Conservation (phyloP, 1,284 basidiomycete genomes). For the Cutaneotrichosporon spelunceum region DNA sequence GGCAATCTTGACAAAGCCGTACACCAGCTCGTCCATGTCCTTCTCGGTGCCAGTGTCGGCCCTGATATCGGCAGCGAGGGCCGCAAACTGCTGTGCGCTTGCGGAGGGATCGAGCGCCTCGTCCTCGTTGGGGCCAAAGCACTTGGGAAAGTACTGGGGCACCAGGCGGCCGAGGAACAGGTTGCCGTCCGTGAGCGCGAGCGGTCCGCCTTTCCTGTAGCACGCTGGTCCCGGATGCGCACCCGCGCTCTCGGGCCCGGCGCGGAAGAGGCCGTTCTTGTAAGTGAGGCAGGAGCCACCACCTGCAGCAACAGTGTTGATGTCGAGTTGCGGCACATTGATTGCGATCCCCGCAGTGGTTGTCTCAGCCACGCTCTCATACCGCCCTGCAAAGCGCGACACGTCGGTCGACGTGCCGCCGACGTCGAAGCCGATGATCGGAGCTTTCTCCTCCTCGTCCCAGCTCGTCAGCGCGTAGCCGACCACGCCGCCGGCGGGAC, state of each 20-base stretch:
- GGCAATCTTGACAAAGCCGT: slow-evolving; percentile 77
- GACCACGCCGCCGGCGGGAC: slow-evolving; percentile 43
- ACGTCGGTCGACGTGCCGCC: slow-evolving; percentile 90
- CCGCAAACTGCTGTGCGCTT: slow-evolving; percentile 63
- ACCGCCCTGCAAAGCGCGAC: slow-evolving; percentile 76
- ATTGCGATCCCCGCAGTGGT: slow-evolving; percentile 87
- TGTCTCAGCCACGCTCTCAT: slow-evolving; percentile 84
- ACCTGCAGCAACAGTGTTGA: slow-evolving; percentile 78
- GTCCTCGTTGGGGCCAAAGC: slow-evolving; percentile 80
- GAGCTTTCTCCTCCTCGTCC: slow-evolving; percentile 28
- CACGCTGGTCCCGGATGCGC: slow-evolving; percentile 80
- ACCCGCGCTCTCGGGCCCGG: slow-evolving; percentile 72
- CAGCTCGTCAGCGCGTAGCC: slow-evolving; percentile 37
- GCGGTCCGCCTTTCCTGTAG: slow-evolving; percentile 75
- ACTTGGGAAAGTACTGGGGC: slow-evolving; percentile 76
- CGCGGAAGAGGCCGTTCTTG: slow-evolving; percentile 73
- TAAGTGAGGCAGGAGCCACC: slow-evolving; percentile 79
- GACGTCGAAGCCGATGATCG: slow-evolving; percentile 59
- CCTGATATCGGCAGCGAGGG: slow-evolving; percentile 66
- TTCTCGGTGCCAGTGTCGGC: slow-evolving; percentile 59
- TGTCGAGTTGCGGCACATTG: slow-evolving; percentile 79
- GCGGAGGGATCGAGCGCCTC: slow-evolving; percentile 72
- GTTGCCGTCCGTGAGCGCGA: slow-evolving; percentile 84
- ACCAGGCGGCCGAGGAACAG: slow-evolving; percentile 74
- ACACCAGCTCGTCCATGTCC: slow-evolving; percentile 77